Conservation (phyloP, 2,329 filamentous ascomycete genomes). For the Monosporascus ibericus region DNA sequence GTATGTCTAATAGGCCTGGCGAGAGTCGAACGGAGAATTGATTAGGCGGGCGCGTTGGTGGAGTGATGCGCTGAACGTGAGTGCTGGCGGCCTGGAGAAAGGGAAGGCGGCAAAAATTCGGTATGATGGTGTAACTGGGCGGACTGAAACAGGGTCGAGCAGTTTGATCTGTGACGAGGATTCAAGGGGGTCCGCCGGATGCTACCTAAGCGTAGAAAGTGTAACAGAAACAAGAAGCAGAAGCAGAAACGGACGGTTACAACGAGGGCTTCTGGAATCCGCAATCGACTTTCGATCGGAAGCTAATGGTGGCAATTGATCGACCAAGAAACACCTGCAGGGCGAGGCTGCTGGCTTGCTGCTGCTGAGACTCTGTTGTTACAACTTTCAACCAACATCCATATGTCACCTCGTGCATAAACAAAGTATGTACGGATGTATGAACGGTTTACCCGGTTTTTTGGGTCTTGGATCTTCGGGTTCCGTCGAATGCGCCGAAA, state of each 20-base stretch:
- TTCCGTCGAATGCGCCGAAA: no score
- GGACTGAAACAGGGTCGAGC: conserved; percentile 30
- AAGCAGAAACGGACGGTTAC: neutral
- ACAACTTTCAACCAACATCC: no score
- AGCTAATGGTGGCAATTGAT: neutral
- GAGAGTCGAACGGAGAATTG: no score
- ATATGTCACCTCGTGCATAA: no score
- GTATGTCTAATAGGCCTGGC: no score
- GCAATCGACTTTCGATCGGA: neutral
- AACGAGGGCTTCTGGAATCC: neutral
- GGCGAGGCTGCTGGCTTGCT: no score
- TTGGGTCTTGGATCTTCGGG: no score
- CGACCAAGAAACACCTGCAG: neutral
- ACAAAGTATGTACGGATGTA: no score
- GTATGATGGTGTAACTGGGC: conserved; percentile 14
- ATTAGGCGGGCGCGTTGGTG: neutral
- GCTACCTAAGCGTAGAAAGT: conserved; percentile 11
- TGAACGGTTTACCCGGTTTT: no score
- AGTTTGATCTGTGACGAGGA: conserved; percentile 29
- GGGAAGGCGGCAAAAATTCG: conserved; percentile 10
- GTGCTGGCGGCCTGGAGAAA: conserved; percentile 16
- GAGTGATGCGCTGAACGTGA: conserved; percentile 10
- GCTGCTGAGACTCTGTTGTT: no score
- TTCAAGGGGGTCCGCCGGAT: conserved; percentile 16
- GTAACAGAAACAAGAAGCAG: neutral